Evolutionary conservation across 2,329 filamentous ascomycete species (phyloP), one percentile per base, ranked within the genome.

Genomic region (Pyrenophora teres): DNA sequence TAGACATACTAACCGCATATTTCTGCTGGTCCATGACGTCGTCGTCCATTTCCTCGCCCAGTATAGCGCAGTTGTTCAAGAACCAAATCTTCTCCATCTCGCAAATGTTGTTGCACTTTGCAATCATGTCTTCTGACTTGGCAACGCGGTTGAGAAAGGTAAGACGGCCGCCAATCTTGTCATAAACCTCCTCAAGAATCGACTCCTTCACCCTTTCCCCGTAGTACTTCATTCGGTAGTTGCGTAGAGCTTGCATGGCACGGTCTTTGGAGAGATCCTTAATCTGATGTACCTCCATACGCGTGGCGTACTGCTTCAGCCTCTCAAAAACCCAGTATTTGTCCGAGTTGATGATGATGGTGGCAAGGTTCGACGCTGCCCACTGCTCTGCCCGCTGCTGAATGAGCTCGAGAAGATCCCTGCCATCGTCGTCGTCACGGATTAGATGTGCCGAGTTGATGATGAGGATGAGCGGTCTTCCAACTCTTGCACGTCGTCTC

Each of bases 11-110:
- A 79, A 91, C 88, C 39, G 92, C 90, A 80, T 91, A 97, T 73
- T 97, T 97, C 71, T 97, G 92, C 74, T 97, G 90, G 68, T 97
- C 91, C 87, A 97, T 97, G 62, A 97, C 94, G 70, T 99, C 94
- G 74, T 97, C 94, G 63, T 97, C 94, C 87, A 88, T 92, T 57
- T 87, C 86, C 54, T 77, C 79, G 15, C 89, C 89, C 1, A 92
- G 79, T 46, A 92, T 89, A 78, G 88, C 88, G 70, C 88, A 91
- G 68, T 76, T 86, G 73, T 90, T 92, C 16, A 92, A 74, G 62
- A 92, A 87, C 89, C 89, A 92, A 0, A 85, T 87, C 70, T 89
- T 89, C 68, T 92, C 89, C 33, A 81, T 82, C 31, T 83, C 77
- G 65, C 83, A 87, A 59, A 92, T 91, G 16, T 81, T 74, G 37